Evolutionary conservation across 352 stramenopile species (phyloP).

Genomic region (Globisporangium parvum): DNA sequence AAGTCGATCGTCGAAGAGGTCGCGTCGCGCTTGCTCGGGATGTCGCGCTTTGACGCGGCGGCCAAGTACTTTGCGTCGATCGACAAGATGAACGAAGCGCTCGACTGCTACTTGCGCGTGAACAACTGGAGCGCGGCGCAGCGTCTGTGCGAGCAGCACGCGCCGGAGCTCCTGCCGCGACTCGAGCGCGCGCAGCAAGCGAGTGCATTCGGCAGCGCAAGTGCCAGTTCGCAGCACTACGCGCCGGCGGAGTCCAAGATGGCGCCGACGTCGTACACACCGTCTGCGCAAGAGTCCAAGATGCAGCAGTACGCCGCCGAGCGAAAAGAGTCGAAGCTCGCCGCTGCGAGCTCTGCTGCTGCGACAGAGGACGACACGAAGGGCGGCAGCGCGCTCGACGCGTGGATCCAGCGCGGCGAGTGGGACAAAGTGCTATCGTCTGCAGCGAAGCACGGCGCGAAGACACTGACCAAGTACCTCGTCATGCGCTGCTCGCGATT

Average conservation of each 20-base stretch:
- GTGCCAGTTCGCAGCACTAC: constrained; percentile 21
- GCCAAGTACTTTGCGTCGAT: constrained; percentile 87
- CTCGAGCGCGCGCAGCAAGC: constrained; percentile 80
- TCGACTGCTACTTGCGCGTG: constrained; percentile 79
- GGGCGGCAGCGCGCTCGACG: constrained; percentile 69
- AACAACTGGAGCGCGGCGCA: constrained; percentile 75
- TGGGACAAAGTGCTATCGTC: constrained; percentile 92
- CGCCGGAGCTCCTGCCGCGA: constrained; percentile 67
- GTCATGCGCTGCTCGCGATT: constrained; percentile 65
- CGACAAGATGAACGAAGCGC: constrained; percentile 90
- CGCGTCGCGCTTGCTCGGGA: constrained; percentile 64
- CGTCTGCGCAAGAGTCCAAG: constrained; percentile 43
- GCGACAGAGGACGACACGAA: constrained; percentile 21
- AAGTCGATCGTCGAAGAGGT: constrained; percentile 89
- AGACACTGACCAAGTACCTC: constrained; percentile 84
- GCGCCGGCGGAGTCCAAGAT: constrained; percentile 49
- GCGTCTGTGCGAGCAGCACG: constrained; percentile 74
- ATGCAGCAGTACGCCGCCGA: constrained; percentile 26
- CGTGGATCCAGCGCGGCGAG: constrained; percentile 90
- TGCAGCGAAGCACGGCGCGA: constrained; percentile 65
- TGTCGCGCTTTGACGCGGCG: constrained; percentile 84
- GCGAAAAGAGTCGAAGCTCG: constrained; percentile 51
- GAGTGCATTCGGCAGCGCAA: constrained; percentile 57
- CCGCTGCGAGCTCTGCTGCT: constrained; percentile 10
- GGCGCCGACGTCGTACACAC: constrained; percentile 38